Base-by-base conservation (phyloP, 2,329 filamentous ascomycete genomes). In the Diaporthe citriasiana region DNA sequence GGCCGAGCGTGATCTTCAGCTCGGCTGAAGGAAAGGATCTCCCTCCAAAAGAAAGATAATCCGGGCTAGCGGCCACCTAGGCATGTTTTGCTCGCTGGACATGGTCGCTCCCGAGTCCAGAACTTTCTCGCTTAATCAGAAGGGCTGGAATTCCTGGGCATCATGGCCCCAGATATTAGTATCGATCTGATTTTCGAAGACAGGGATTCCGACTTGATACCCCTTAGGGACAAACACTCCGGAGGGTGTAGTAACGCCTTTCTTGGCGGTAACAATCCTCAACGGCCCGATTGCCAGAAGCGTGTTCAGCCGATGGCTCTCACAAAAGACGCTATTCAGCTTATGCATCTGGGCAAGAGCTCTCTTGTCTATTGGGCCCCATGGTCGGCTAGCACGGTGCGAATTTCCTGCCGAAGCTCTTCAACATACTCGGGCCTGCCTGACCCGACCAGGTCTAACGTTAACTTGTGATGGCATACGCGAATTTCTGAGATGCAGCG, bases 251-350 rank as follows among this genome's bases (percentile, higher is more conserved):
- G 76, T 78, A 38, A 70, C 35, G 13, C 27, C 53, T 5, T 47
- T n/a, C 0, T 77, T 79, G 9, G 81, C 79, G n/a, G 81, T 77
- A 45, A 84, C 81, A 74, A 79, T 78, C 75, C 82, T 82, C 78
- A 81, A 79, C 57, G 83, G 74, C 27, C 82, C 81, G 57, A 81
- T 77, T 53, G 82, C 80, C 65, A 83, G 78, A 75, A 85, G 82
- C 10, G 79, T 80, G 76, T 82, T 83, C 47, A 85, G 74, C 0
- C 84, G 82, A 65, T 85, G 79, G 33, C 80, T 83, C 76, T 87
- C 85, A 60, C 82, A 82, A 59, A 87, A 77, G 30, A 81, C 81
- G 19, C 82, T 84, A 77, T 87, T 84, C 22, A 85, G 75, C 68
- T 79, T 82, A 55, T 77, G 74, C 80, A 84, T 82, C 35, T 81